Conservation (phyloP, 148 eudicot species). For the Diospyros kaki region DNA sequence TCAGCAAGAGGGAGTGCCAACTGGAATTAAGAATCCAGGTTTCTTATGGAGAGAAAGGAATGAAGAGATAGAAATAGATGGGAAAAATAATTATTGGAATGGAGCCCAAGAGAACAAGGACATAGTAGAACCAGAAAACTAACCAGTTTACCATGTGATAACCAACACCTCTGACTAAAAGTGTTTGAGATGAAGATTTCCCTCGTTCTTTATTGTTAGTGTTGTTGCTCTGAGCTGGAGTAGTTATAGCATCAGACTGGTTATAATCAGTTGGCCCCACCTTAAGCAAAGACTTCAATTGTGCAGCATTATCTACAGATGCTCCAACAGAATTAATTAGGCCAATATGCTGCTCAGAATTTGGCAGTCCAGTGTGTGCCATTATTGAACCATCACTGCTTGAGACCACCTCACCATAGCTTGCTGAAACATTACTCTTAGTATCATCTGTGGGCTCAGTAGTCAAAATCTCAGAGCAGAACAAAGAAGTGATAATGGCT, state of each 20-base stretch:
- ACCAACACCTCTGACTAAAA: constrained; percentile 59
- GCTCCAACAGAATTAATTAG: constrained; percentile 35
- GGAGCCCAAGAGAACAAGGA: neutral
- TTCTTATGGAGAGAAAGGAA: neutral
- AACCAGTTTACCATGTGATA: constrained; percentile 99
- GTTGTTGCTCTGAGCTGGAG: constrained; percentile 36
- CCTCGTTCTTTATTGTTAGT: constrained; percentile 49
- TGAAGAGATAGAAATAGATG: neutral
- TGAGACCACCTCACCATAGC: constrained; percentile 24
- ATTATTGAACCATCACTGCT: constrained; percentile 34
- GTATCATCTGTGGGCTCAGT: constrained; percentile 27
- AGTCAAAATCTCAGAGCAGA: constrained; percentile 41
- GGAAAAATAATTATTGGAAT: neutral
- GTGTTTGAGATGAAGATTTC: constrained; percentile 54
- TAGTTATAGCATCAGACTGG: constrained; percentile 30
- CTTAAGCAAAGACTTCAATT: constrained; percentile 25
- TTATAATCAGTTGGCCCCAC: constrained; percentile 30
- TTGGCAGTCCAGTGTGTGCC: constrained; percentile 25
- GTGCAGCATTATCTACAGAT: constrained; percentile 26
- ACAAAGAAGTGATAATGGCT: constrained; percentile 65
- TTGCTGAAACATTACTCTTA: constrained; percentile 21
- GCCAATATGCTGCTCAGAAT: constrained; percentile 34
- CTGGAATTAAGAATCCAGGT: neutral
- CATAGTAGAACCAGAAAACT: constrained; percentile 22
- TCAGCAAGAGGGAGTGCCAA: neutral